phyloP scores from a whole-genome alignment of 1,139 yeast genomes.

The Debaryomycetaceae sp. region DNA sequence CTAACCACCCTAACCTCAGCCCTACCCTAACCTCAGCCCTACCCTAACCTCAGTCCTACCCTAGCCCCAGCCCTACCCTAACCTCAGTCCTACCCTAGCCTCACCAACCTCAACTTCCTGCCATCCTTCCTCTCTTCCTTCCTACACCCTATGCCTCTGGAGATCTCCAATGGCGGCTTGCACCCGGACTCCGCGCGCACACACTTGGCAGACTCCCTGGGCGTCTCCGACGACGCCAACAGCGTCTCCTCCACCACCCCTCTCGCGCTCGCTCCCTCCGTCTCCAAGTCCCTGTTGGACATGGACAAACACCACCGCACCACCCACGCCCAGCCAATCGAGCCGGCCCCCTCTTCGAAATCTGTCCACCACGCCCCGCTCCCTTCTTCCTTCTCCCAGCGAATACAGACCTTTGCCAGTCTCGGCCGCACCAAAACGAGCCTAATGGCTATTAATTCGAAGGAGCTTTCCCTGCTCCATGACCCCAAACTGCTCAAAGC shows the following conservation, averaged over 20 bases:
- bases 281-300: constrained; percentile 1
- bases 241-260: constrained; percentile 9
- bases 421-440: constrained; percentile 1
- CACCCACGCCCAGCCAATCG: background rate
- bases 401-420: constrained; percentile 1
- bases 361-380: constrained; percentile 3
- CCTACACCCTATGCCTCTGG: no score
- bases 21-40: no score
- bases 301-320: constrained; percentile 1
- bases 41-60: no score
- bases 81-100: no score
- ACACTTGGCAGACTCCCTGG: background rate
- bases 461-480: constrained; percentile 30
- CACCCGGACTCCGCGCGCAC: background rate
- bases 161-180: no score
- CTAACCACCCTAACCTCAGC: no score
- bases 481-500: constrained; percentile 42
- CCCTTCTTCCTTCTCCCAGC: no score
- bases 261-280: constrained; percentile 3
- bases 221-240: constrained; percentile 2
- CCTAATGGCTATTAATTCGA: constrained; percentile 9
- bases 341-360: no score
- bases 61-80: no score
- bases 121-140: no score
- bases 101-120: no score